phyloP scores from a whole-genome alignment of 345 rosid species.

The Citrus medica region DNA sequence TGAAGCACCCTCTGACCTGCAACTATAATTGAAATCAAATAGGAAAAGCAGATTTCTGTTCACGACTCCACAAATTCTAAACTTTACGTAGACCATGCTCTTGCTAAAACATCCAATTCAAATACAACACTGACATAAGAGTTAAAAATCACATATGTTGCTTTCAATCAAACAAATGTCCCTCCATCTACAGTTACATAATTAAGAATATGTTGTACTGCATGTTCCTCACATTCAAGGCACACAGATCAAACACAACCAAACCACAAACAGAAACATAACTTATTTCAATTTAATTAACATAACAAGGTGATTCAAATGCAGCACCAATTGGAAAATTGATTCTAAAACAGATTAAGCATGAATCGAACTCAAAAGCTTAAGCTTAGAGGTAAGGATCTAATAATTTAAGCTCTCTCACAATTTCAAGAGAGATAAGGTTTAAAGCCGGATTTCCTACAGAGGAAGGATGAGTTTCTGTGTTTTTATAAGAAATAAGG shows the following conservation, averaged over 20 bases:
- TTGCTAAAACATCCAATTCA: background rate
- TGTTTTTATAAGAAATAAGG: background rate
- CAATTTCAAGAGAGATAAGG: background rate
- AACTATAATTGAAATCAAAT: slow-evolving; percentile 28
- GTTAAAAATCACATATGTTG: background rate
- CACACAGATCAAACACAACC: background rate
- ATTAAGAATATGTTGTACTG: background rate
- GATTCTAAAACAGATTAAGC: background rate
- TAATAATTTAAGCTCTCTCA: background rate
- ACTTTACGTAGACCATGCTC: background rate
- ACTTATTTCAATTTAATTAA: background rate
- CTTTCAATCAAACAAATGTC: background rate
- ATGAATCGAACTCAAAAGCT: background rate
- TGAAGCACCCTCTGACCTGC: slow-evolving; percentile 80
- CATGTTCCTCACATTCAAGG: background rate
- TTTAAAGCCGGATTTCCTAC: background rate
- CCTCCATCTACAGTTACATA: background rate
- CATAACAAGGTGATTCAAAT: background rate
- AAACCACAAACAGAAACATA: background rate
- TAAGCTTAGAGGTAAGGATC: background rate
- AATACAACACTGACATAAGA: background rate
- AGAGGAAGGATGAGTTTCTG: background rate
- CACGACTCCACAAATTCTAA: background rate
- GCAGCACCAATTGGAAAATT: background rate
- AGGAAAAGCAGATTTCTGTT: slow-evolving; percentile 11